phyloP scores from a whole-genome alignment of 2,329 filamentous ascomycete species.

The Xylariaceae sp. region DNA sequence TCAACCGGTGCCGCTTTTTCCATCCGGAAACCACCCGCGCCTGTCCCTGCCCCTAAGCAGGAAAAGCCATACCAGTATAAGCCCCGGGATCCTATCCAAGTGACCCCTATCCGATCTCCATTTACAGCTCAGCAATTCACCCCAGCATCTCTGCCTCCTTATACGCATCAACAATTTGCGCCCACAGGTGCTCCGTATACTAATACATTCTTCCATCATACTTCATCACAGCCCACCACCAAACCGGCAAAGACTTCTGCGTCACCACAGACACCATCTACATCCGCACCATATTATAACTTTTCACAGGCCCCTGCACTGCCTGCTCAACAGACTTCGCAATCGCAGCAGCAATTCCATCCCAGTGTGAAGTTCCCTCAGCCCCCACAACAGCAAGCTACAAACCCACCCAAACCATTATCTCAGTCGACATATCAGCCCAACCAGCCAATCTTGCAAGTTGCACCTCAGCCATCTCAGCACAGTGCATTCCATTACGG shows the following conservation, averaged over 20 bases:
- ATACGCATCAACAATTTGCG: conserved; percentile 23
- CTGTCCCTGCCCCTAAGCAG: conserved; percentile 17
- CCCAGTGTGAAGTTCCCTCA: conserved; percentile 3
- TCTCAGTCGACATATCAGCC: background rate
- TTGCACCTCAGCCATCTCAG: background rate
- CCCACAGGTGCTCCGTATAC: conserved; percentile 9
- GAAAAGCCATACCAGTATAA: conserved; percentile 35
- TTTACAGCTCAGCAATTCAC: conserved; percentile 36
- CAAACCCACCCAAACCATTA: conserved; percentile 1
- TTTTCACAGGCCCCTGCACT: conserved; percentile 12
- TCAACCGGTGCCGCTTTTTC: conserved; percentile 27
- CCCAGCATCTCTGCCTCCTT: conserved; percentile 23
- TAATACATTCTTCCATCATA: conserved; percentile 8
- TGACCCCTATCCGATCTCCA: conserved; percentile 21
- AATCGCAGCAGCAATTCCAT: conserved; percentile 3
- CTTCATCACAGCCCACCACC: conserved; percentile 2
- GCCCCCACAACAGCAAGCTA: conserved; percentile 5
- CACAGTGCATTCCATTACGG: background rate
- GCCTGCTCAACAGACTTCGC: conserved; percentile 11
- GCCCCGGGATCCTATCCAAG: conserved; percentile 26
- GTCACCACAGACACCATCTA: conserved; percentile 1
- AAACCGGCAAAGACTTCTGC: conserved; percentile 3
- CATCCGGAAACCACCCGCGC: conserved; percentile 14
- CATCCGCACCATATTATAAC: conserved; percentile 12
- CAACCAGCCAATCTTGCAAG: background rate